phyloP scores from a whole-genome alignment of 2,329 filamentous ascomycete genomes.

The Laburnicola sp. region DNA sequence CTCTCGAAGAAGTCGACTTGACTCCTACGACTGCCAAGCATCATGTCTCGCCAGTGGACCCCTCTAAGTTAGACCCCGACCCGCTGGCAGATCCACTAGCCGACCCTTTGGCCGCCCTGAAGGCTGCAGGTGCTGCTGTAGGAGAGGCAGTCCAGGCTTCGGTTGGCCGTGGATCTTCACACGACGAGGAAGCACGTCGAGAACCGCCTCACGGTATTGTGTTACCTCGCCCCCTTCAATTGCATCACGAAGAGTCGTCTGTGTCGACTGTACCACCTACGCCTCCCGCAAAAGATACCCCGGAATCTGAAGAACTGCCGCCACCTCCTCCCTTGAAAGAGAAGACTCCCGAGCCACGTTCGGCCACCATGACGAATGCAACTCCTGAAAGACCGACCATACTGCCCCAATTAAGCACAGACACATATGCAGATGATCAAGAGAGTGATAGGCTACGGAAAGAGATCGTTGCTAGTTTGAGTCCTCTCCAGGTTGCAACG shows the following conservation, averaged over 20 bases:
- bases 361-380: constrained; percentile 9
- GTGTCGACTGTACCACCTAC: constrained; percentile 49
- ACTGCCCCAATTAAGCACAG: constrained; percentile 51
- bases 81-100: constrained; percentile 39
- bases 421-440: constrained; percentile 59
- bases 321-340: constrained; percentile 45
- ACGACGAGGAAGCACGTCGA: constrained; percentile 12
- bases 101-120: constrained; percentile 49
- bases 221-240: constrained; percentile 44
- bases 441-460: constrained; percentile 73
- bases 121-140: constrained; percentile 53
- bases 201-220: constrained; percentile 37
- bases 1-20: constrained; percentile 37
- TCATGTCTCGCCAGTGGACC: constrained; percentile 25
- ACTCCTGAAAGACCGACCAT: constrained; percentile 32
- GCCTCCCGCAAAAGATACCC: constrained; percentile 52
- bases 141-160: constrained; percentile 51
- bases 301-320: constrained; percentile 33
- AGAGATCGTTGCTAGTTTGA: constrained; percentile 72
- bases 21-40: constrained; percentile 45
- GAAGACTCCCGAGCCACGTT: constrained; percentile 29
- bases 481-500: constrained; percentile 41
- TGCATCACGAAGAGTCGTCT: constrained; percentile 43
- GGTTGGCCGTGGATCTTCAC: constrained; percentile 36
- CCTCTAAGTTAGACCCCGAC: constrained; percentile 24